Percentiles rank a stretch among this genome's conserved stretches.
Conservation (phyloP, 2,329 filamentous ascomycete species). For the Alternaria arborescens region DNA sequence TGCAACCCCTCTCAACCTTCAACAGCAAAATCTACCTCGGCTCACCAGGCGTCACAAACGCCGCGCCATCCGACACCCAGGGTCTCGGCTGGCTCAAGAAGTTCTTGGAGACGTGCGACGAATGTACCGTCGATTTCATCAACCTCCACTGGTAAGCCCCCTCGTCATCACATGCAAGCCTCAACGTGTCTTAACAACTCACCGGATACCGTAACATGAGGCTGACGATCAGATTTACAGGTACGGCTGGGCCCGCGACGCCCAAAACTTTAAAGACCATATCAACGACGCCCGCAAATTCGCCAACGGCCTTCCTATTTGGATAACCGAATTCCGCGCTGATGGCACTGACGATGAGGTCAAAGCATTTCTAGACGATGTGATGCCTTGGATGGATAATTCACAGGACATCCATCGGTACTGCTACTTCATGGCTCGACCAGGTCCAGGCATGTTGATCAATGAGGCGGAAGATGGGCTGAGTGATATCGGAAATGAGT, state of each 20-base stretch:
- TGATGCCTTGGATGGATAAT: slow-evolving; percentile 45
- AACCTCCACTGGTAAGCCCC: slow-evolving; percentile 41
- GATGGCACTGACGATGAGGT: slow-evolving; percentile 30
- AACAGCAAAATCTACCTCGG: slow-evolving; percentile 39
- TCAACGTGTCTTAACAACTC: background rate
- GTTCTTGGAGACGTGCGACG: slow-evolving; percentile 40
- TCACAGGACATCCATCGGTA: slow-evolving; percentile 42
- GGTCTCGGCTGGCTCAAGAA: slow-evolving; percentile 37
- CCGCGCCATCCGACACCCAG: slow-evolving; percentile 10
- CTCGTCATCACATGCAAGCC: too few relatives aligned
- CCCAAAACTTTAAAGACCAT: slow-evolving; percentile 43
- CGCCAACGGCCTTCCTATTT: slow-evolving; percentile 61
- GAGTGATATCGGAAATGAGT: slow-evolving; percentile 26
- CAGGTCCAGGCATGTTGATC: slow-evolving; percentile 25
- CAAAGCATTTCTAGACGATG: slow-evolving; percentile 33
- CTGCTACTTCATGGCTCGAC: slow-evolving; percentile 37
- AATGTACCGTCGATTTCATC: slow-evolving; percentile 47
- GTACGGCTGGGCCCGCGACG: slow-evolving; percentile 32
- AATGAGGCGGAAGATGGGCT: slow-evolving; percentile 25
- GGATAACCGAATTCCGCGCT: slow-evolving; percentile 48
- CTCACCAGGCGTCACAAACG: slow-evolving; percentile 45
- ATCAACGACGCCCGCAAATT: slow-evolving; percentile 47
- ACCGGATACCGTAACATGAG: background rate
- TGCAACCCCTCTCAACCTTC: slow-evolving; percentile 27
- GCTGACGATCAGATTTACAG: background rate